These are phyloP conservation scores for Xylariaceae sp. DNA, from an alignment of 2,329 filamentous ascomycete genomes.

Conservation along the genomic window DNA sequence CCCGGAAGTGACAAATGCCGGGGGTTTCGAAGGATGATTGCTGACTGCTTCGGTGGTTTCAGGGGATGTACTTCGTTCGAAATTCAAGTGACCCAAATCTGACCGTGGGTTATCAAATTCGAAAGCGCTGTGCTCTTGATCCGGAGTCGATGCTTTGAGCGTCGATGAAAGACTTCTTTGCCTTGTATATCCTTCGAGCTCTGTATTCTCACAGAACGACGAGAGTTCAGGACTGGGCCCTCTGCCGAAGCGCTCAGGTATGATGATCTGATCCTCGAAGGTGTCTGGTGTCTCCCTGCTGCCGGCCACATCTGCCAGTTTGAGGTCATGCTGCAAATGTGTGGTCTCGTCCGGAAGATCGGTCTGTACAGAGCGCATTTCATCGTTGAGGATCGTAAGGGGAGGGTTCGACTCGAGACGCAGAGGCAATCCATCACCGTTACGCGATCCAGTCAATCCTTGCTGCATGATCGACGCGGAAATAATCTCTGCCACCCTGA, in stretches of 20 bases:
- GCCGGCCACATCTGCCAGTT: not conserved
- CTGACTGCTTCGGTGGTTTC: constrained; percentile 5
- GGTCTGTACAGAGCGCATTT: not conserved
- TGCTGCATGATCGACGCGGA: not conserved
- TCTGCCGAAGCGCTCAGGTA: not conserved
- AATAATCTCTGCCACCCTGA: not conserved
- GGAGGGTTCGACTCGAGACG: constrained; percentile 2
- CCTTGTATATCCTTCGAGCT: not conserved
- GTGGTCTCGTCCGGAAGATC: not conserved
- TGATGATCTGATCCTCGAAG: not conserved
- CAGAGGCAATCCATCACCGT: constrained; percentile 2
- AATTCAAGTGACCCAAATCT: not conserved
- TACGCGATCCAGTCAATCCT: not conserved
- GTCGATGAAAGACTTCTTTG: not conserved
- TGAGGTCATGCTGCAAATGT: not conserved
- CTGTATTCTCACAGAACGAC: not conserved
- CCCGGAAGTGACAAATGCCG: not conserved
- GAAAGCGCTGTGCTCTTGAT: not conserved
- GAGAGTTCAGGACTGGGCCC: not conserved
- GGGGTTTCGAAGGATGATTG: constrained; percentile 1
- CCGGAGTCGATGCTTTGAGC: not conserved
- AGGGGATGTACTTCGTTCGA: constrained; percentile 11
- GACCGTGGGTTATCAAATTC: constrained; percentile 4
- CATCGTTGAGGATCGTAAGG: constrained; percentile 1
- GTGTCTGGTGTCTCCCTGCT: not conserved